Conservation (phyloP, 2,329 filamentous ascomycete genomes). For the Cladosporium sp. region DNA sequence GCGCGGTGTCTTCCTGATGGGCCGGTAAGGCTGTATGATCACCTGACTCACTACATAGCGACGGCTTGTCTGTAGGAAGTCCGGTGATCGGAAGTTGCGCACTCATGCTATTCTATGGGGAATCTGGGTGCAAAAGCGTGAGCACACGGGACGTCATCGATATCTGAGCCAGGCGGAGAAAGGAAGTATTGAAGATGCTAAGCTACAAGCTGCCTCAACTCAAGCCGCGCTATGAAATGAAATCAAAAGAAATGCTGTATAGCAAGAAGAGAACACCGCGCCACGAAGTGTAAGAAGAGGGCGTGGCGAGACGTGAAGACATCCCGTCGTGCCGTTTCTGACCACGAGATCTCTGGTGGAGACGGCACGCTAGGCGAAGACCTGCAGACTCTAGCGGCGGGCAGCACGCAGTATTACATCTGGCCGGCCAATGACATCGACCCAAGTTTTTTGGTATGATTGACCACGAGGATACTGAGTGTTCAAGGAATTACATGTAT, state of each 20-base stretch:
- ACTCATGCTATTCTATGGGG: neutral
- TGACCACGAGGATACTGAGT: too few species aligned
- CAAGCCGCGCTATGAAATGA: neutral
- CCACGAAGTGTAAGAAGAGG: neutral
- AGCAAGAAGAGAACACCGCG: neutral
- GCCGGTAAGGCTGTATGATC: neutral
- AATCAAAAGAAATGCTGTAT: neutral
- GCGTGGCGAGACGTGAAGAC: neutral
- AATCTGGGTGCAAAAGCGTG: neutral
- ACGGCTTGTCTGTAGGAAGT: neutral
- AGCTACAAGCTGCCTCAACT: neutral
- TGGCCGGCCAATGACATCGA: neutral
- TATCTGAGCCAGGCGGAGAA: neutral
- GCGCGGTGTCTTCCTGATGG: neutral
- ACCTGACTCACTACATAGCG: neutral
- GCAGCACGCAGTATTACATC: neutral
- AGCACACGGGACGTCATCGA: neutral
- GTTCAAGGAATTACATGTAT: too few species aligned
- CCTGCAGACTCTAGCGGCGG: constrained; percentile 3
- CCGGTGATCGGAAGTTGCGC: neutral
- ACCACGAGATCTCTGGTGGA: constrained; percentile 2
- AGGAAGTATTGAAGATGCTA: neutral
- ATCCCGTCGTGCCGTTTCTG: neutral
- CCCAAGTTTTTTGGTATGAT: too few species aligned
- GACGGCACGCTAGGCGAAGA: constrained; percentile 5